phyloP scores from a whole-genome alignment of 2,329 filamentous ascomycete genomes.

The Aplosporella prunicola region DNA sequence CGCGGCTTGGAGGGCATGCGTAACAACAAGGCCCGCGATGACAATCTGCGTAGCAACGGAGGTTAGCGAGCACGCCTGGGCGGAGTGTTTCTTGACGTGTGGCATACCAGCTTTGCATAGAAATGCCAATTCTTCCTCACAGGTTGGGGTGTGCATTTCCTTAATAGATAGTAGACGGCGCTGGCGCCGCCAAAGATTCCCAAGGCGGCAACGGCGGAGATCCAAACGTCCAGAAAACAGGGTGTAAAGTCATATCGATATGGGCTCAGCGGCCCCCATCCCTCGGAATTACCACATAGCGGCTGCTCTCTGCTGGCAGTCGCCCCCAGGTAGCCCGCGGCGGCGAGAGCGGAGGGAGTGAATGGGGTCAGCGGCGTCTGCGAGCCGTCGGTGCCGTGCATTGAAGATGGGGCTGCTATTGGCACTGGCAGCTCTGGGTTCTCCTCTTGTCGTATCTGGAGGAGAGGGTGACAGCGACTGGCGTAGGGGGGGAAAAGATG shows the following conservation, averaged over 20 bases:
- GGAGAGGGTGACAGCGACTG: too few species aligned
- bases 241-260: conserved; percentile 90
- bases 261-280: conserved; percentile 89
- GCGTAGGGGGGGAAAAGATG: too few species aligned
- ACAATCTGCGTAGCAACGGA: conserved; percentile 38
- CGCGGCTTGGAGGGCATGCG: conserved; percentile 61
- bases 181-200: conserved; percentile 68
- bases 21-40: conserved; percentile 57
- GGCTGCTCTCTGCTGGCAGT: conserved; percentile 47
- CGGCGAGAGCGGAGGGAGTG: conserved; percentile 16
- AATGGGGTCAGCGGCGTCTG: conserved; percentile 26
- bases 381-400: conserved; percentile 20
- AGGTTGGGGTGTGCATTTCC: conserved; percentile 55
- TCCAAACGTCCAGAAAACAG: conserved; percentile 91
- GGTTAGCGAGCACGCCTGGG: background rate
- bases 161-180: conserved; percentile 71
- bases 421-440: background rate
- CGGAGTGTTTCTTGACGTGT: background rate
- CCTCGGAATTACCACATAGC: conserved; percentile 80
- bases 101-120: conserved; percentile 74
- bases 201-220: conserved; percentile 59
- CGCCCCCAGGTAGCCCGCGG: conserved; percentile 46
- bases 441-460: too few species aligned
- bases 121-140: conserved; percentile 85
- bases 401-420: conserved; percentile 16